phyloP scores from a whole-genome alignment of 2,329 filamentous ascomycete species.

The Cercospora berteroae region DNA sequence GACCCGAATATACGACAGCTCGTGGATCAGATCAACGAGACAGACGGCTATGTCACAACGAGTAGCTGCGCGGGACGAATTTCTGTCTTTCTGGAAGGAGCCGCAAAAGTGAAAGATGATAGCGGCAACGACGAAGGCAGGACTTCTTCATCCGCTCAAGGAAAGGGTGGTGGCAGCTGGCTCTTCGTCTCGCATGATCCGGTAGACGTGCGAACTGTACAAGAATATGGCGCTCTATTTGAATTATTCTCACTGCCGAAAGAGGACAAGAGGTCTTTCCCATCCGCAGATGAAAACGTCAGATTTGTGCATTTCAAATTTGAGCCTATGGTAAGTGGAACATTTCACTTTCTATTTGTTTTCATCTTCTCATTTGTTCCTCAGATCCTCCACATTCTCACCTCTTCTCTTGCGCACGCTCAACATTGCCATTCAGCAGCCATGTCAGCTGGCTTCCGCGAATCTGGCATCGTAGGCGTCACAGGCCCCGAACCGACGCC shows the following conservation, averaged over 20 bases:
- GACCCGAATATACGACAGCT: constrained; percentile 75
- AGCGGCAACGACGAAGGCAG: constrained; percentile 19
- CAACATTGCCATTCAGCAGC: constrained; percentile 74
- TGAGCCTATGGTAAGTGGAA: constrained; percentile 77
- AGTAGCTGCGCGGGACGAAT: constrained; percentile 89
- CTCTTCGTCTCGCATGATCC: constrained; percentile 84
- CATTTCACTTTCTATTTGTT: background rate
- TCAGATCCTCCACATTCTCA: constrained; percentile 84
- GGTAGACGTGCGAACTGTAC: constrained; percentile 40
- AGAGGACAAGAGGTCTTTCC: background rate
- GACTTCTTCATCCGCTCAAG: constrained; percentile 55
- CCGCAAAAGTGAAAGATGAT: constrained; percentile 44
- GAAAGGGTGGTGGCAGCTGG: constrained; percentile 85
- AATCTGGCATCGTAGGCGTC: constrained; percentile 66
- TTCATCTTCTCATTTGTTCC: background rate
- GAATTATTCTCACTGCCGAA: constrained; percentile 23
- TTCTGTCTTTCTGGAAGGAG: constrained; percentile 83
- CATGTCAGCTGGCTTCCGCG: constrained; percentile 79
- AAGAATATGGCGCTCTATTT: constrained; percentile 19
- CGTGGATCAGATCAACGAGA: constrained; percentile 72
- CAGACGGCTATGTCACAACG: constrained; percentile 79
- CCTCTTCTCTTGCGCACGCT: constrained; percentile 71
- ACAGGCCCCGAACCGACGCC: constrained; percentile 49
- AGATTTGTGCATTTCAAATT: constrained; percentile 79
- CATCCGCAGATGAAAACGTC: constrained; percentile 7